Base-by-base conservation (phyloP, 768 basidiomycete species). In the Leccinum truebloodii region DNA sequence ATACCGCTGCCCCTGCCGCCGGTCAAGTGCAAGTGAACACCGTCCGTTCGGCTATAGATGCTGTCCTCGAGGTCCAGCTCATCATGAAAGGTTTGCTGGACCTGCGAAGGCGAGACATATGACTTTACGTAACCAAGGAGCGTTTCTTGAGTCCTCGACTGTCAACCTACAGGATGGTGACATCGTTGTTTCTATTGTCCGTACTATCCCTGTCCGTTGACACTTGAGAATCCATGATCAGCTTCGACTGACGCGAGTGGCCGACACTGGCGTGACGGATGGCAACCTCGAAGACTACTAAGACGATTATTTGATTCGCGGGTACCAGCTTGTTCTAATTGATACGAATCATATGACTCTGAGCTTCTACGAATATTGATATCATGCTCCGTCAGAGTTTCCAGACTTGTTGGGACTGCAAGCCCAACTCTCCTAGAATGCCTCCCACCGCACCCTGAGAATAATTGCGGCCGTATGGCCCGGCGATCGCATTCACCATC, bases 61-160 rank as follows among this genome's bases (percentile, higher is more conserved):
- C 87, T 3, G 87, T 94, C 1, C 81, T 93, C 1, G 88, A 93
- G 61, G 86, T 94, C 12, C 92, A 94, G 68, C 76, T 85, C 14
- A 78, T 92, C 50, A 92, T 94, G 90, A 93, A 92, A 65, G 92
- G 92, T 9, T 71, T 92, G 57, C 76, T 94, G 50, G 92, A 93
- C 71, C 79, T 94, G 59, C 81, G 87, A 61, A 81, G 90, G 65
- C 86, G 89, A 67, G 90, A 92, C 63, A 77, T 86, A 63, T 92
- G 70, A 74, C 26, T 8, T 55, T 12, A 1, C 3, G 5, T 26
- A 8, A 20, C 13, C 14, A 35, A 7, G 52, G 26, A 26, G 8
- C 28, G 14, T 18, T n/a, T 30, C 41, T 20, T n/a, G 41, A 20
- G n/a, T 18, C 0, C 24, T 32, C 24, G 39, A 10, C n/a, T 53